These are phyloP conservation scores for Trichosporon coremiiforme DNA, from an alignment of 1,284 basidiomycete species.

Conservation along the genomic window DNA sequence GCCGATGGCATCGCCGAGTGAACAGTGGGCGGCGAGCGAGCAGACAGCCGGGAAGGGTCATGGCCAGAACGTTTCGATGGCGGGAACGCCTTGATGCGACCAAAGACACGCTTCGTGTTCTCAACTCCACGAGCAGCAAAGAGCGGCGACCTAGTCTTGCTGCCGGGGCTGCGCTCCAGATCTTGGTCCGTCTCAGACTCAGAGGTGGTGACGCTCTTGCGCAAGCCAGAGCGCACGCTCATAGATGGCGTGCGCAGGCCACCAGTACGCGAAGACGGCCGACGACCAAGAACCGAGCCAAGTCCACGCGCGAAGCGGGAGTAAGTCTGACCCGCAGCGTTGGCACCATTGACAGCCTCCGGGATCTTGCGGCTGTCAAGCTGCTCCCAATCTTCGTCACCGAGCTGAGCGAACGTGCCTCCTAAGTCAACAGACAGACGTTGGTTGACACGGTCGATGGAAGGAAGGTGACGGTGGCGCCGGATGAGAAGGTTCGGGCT, in stretches of 20 bases:
- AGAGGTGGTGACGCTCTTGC: slow-evolving; percentile 21
- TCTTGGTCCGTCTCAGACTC: slow-evolving; percentile 35
- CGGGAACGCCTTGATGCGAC: slow-evolving; percentile 45
- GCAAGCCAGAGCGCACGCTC: slow-evolving; percentile 29
- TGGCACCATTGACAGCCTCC: slow-evolving; percentile 39
- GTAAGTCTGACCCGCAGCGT: slow-evolving; percentile 27
- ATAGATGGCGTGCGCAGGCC: slow-evolving; percentile 29
- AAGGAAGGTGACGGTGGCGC: slow-evolving; percentile 30
- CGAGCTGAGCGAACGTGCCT: slow-evolving; percentile 41
- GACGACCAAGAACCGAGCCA: slow-evolving; percentile 37
- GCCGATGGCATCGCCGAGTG: slow-evolving; percentile 12
- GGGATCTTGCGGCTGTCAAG: slow-evolving; percentile 29
- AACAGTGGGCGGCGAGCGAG: not conserved
- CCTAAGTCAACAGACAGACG: slow-evolving; percentile 47
- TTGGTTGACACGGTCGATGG: slow-evolving; percentile 31
- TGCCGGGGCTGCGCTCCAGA: slow-evolving; percentile 22
- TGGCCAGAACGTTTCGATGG: slow-evolving; percentile 26
- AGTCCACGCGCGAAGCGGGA: slow-evolving; percentile 34
- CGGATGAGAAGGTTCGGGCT: slow-evolving; percentile 32
- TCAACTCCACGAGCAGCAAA: slow-evolving; percentile 36
- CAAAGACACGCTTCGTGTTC: slow-evolving; percentile 42
- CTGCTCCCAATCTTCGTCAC: slow-evolving; percentile 49
- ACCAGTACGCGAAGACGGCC: slow-evolving; percentile 33
- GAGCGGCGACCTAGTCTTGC: slow-evolving; percentile 26
- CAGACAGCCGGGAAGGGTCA: not conserved